Evolutionary conservation across 257 asterid species (phyloP).

Genomic region (Gardenia jasminoides): DNA sequence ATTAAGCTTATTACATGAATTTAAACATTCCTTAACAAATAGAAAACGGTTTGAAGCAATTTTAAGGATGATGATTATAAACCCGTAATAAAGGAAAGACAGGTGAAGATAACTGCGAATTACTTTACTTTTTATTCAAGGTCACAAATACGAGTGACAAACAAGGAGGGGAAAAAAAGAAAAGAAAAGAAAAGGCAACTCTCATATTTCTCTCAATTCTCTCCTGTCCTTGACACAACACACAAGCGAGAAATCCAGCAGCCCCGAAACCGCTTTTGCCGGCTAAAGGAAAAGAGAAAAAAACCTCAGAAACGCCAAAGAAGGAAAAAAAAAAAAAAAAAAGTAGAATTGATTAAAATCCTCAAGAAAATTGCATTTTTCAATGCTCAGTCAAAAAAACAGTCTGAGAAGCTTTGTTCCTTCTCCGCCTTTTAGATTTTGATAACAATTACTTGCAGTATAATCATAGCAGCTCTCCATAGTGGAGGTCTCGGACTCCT

Average conservation of each 20-base stretch:
- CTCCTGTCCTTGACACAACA: not conserved
- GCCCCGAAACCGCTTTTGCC: not conserved
- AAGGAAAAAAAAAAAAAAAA: not conserved
- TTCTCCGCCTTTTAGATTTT: constrained; percentile 27
- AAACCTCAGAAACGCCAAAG: not conserved
- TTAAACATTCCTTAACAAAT: too few species aligned
- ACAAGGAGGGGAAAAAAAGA: too few species aligned
- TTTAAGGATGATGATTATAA: too few species aligned
- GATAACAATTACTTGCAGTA: constrained; percentile 8
- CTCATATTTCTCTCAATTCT: too few species aligned
- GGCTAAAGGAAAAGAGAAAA: not conserved
- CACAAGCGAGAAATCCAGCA: too few species aligned
- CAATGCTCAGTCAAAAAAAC: constrained; percentile 30
- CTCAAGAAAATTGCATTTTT: not conserved
- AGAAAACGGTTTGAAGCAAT: too few species aligned
- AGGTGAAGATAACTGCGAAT: not conserved
- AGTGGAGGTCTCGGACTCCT: constrained; percentile 72
- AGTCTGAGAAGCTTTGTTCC: constrained; percentile 49
- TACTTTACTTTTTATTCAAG: constrained; percentile 5
- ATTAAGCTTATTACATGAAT: too few species aligned
- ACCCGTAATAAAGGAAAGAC: not conserved
- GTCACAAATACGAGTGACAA: constrained; percentile 20
- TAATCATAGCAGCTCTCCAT: constrained; percentile 47
- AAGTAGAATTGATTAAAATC: not conserved
- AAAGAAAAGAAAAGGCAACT: too few species aligned